Percentiles rank a stretch among this genome's conserved stretches.
Evolutionary conservation across 192 early-diverging fungal genomes (phyloP).

Genomic region (Podila horticola): DNA sequence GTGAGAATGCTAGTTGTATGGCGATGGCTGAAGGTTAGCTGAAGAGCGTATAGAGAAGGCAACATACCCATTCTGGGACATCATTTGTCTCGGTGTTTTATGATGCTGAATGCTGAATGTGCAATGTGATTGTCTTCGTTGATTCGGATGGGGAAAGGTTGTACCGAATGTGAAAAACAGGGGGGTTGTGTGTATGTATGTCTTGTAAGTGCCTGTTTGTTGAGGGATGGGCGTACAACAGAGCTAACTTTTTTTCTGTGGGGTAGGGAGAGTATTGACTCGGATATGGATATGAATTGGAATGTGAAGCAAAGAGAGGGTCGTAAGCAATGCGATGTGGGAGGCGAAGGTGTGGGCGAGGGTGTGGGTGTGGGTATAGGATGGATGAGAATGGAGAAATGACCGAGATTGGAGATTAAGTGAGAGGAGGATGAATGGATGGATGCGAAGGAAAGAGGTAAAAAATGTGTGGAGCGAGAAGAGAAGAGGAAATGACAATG

Average conservation of each 20-base stretch:
- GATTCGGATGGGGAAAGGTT: neutral
- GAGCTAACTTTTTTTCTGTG: too few relatives aligned
- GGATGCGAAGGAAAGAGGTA: slow-evolving; percentile 1
- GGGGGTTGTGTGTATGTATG: slow-evolving; percentile 1
- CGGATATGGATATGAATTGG: slow-evolving; percentile 74
- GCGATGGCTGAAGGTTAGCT: neutral
- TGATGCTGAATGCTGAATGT: neutral
- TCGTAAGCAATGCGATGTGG: slow-evolving; percentile 21
- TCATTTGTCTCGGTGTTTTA: slow-evolving; percentile 5
- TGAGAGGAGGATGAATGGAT: neutral
- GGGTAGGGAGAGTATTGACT: slow-evolving; percentile 61
- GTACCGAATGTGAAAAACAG: neutral
- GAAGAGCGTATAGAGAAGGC: too few relatives aligned
- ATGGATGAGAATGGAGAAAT: neutral
- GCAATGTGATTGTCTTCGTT: too few relatives aligned
- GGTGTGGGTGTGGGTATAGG: neutral
- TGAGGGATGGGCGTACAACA: slow-evolving; percentile 4
- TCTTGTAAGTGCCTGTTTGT: neutral
- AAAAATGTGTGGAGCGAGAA: slow-evolving; percentile 9
- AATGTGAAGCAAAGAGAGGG: slow-evolving; percentile 74
- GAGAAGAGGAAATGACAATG: neutral
- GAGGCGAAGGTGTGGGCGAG: neutral
- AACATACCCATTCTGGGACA: slow-evolving; percentile 41
- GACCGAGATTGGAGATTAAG: neutral
- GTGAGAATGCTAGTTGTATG: neutral